Conservation (phyloP, 176 grass and related monocot genomes). For the Calamus simplicifolius region DNA sequence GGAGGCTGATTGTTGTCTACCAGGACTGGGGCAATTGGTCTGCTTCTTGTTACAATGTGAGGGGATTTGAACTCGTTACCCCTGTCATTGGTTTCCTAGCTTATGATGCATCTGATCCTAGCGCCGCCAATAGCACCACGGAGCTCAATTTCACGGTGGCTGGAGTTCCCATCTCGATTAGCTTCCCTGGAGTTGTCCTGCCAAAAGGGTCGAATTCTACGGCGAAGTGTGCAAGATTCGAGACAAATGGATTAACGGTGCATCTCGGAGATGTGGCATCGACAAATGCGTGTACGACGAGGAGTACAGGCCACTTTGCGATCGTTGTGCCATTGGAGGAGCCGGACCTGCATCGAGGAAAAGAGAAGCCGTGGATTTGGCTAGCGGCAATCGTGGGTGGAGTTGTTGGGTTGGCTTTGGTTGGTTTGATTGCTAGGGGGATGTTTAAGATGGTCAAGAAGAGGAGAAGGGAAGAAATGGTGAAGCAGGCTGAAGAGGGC, state of each 20-base stretch:
- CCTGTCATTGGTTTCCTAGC: constrained; percentile 14
- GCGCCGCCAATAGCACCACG: not conserved
- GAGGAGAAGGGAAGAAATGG: constrained; percentile 15
- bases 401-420: not conserved
- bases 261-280: not conserved
- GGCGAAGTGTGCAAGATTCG: constrained; percentile 6
- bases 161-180: not conserved
- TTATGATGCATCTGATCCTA: constrained; percentile 13
- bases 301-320: constrained; percentile 13
- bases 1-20: constrained; percentile 9
- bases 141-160: constrained; percentile 2
- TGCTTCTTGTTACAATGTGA: constrained; percentile 8
- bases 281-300: not conserved
- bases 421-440: not conserved
- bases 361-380: not conserved
- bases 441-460: constrained; percentile 2
- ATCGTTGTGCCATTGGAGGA: not conserved
- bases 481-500: constrained; percentile 6
- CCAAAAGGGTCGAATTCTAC: not conserved
- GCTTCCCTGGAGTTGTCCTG: constrained; percentile 1
- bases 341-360: not conserved
- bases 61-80: constrained; percentile 2
- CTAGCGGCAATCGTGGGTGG: not conserved
- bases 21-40: constrained; percentile 17
- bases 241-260: constrained; percentile 14